phyloP scores from a whole-genome alignment of 257 asterid genomes.

The Fraxinus pennsylvanica region DNA sequence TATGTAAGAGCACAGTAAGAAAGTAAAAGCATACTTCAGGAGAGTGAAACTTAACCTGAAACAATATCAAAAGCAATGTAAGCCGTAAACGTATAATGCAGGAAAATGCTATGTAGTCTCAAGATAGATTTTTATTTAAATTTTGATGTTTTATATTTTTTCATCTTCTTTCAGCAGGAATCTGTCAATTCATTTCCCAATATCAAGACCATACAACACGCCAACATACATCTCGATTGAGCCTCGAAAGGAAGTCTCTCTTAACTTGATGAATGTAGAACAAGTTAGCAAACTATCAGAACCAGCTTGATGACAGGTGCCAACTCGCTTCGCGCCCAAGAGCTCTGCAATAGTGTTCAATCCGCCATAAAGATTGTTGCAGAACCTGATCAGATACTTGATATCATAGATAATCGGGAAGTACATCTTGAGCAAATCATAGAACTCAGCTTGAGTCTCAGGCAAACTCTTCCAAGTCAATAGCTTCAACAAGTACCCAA shows the following conservation, averaged over 20 bases:
- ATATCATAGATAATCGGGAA: conserved; percentile 40
- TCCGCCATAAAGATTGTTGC: conserved; percentile 39
- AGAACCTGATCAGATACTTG: conserved; percentile 41
- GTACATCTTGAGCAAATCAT: conserved; percentile 30
- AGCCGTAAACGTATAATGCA: background rate
- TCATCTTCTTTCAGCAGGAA: conserved; percentile 18
- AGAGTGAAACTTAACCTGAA: background rate
- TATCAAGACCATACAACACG: conserved; percentile 41
- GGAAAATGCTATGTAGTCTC: conserved; percentile 2
- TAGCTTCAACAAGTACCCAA: conserved; percentile 39
- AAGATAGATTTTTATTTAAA: conserved; percentile 23
- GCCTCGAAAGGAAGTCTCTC: conserved; percentile 33
- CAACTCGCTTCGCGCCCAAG: conserved; percentile 37
- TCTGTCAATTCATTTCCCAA: conserved; percentile 27
- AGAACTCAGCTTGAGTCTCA: conserved; percentile 33
- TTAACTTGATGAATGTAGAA: conserved; percentile 41
- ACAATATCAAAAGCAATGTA: background rate
- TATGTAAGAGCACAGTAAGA: background rate
- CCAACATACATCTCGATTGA: conserved; percentile 36
- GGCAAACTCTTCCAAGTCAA: conserved; percentile 39
- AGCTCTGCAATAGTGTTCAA: conserved; percentile 37
- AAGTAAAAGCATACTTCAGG: background rate
- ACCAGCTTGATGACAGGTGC: conserved; percentile 48
- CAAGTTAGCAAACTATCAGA: conserved; percentile 46
- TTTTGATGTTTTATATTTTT: conserved; percentile 2